phyloP scores from a whole-genome alignment of 352 stramenopile species.

The Pythium aphanidermatum region DNA sequence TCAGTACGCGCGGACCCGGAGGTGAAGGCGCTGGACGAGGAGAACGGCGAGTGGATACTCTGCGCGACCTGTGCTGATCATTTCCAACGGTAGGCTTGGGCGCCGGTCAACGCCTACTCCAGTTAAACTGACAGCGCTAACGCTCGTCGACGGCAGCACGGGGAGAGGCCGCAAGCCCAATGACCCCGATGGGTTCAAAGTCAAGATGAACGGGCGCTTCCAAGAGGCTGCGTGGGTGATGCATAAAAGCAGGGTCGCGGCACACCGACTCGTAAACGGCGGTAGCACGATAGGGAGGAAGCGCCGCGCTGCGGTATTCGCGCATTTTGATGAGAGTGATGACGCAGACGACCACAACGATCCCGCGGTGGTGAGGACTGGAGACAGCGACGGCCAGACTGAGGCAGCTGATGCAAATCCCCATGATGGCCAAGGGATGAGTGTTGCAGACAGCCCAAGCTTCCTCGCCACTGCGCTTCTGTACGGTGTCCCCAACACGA shows the following conservation, averaged over 20 bases:
- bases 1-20: slow-evolving; percentile 43
- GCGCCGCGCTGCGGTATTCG: slow-evolving; percentile 6
- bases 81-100: slow-evolving; percentile 46
- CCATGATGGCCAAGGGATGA: no score
- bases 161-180: slow-evolving; percentile 49
- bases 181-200: slow-evolving; percentile 55
- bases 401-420: no score
- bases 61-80: slow-evolving; percentile 52
- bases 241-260: slow-evolving; percentile 58
- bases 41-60: slow-evolving; percentile 60
- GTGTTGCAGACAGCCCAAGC: no score
- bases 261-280: slow-evolving; percentile 22
- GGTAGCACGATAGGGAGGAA: not conserved
- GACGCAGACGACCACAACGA: no score
- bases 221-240: slow-evolving; percentile 58
- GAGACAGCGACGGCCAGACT: no score
- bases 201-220: slow-evolving; percentile 68
- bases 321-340: not conserved
- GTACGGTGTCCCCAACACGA: no score
- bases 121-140: no score
- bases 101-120: no score
- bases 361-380: no score
- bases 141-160: no score
- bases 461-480: no score
- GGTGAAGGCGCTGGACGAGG: slow-evolving; percentile 46